Base-by-base conservation (phyloP, 2,329 filamentous ascomycete species). In the Stemphylium lycopersici region DNA sequence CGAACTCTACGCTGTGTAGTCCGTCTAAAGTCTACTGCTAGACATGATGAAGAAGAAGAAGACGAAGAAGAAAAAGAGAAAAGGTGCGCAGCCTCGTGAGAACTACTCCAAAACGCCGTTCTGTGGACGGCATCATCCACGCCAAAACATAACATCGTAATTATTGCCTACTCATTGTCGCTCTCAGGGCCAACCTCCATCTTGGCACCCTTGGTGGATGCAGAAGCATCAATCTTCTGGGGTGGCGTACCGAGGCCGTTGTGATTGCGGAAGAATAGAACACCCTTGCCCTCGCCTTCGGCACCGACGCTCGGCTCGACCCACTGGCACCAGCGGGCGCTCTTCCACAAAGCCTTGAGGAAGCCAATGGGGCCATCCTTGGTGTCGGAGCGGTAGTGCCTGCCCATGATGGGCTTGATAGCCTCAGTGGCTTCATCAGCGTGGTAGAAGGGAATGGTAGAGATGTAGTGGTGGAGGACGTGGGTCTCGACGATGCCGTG, bases 401-500 rank as follows among this genome's bases (percentile, higher is more conserved):
- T 83, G 76, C 95, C 95, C 93, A 99, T 97, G 76, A 99, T 83
- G 56, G 86, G 86, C 84, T 93, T 92, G 84, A 98, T 96, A 70
- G 93, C 93, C 68, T 97, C 93, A 68, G 87, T 89, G 53, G 93
- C 93, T 81, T 97, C 93, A 67, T 96, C 92, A 72, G 93, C 93
- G 77, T 97, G 84, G 81, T 98, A 98, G 81, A 97, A 97, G 59
- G 93, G 93, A 65, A 98, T 98, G 71, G 87, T 91, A 79, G 90
- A 93, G 76, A 98, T 87, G 79, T 96, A 98, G 85, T 98, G 93
- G 83, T 98, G 93, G 57, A 96, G 90, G 56, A 98, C 93, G 80
- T 98, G 93, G 43, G 93, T 97, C 83, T 97, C 93, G 76, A 97
- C 89, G 78, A 98, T 97, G 70, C 93, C 93, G 83, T 98, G 93